Evolutionary conservation across 768 basidiomycete species (phyloP), one percentile per base, ranked within the genome.

Genomic region (Tubosaeta sp.): DNA sequence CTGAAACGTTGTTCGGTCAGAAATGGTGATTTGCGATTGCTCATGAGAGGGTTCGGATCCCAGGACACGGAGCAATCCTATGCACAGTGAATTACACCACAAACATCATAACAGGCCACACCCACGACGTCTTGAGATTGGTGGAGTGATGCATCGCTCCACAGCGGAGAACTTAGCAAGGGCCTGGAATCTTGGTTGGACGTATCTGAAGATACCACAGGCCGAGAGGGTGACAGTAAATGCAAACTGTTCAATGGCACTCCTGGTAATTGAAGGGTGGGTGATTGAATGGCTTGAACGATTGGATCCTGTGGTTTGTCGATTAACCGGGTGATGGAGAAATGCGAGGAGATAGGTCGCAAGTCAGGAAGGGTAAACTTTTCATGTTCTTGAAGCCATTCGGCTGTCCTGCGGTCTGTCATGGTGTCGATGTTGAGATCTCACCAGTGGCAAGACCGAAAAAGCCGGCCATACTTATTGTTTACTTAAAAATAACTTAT

Each of bases 271-370:
- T 34, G 27, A 11, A 30, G 47, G 29, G 19, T 16, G 13, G 36
- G 40, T 22, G 31, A 67, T 55, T 73, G 74, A 21, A 87, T 54
- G 16, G 74, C 69, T 38, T 86, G 82, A 65, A 90, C 71, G 55
- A 90, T 87, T 2, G 87, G 88, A 63, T 91, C 83, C 61, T 90
- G 88, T 3, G 88, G 87, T 55, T 78, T 81, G 52, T 89, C 78
- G n/a, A 74, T 69, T 40, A 91, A 68, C n/a, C 58, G 66, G 10
- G 86, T 83, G n/a, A 88, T 72, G 49, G 77, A 82, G 65, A 90
- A 89, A 13, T 53, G 65, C 1, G 78, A 72, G 14, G 65, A 56
- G 39, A 82, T 63, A 6, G 70, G 68, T 9, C 76, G 67, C 19
- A 82, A 67, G 19, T 14, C n/a, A 6, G 57, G 56, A 27, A 67